Evolutionary conservation across 83 land plant species (phyloP).

Genomic region (Larix sibirica): DNA sequence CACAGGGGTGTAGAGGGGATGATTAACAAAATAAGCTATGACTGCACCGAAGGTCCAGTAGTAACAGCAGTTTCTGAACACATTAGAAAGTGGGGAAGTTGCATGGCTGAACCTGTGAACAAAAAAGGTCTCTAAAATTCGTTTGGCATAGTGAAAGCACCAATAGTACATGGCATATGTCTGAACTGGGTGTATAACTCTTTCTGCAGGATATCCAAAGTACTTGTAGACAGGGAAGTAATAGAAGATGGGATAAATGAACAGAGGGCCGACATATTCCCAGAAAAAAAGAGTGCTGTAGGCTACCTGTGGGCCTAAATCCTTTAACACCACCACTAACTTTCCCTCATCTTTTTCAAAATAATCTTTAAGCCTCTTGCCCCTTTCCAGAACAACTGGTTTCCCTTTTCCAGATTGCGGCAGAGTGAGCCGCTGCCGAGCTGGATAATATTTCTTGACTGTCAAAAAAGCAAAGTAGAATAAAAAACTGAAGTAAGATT

Average conservation of each 20-base stretch:
- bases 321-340: slow-evolving; percentile 78
- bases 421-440: slow-evolving; percentile 88
- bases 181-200: slow-evolving; percentile 77
- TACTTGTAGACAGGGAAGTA: slow-evolving; percentile 82
- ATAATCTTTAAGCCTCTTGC: slow-evolving; percentile 62
- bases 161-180: slow-evolving; percentile 93
- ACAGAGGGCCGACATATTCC: slow-evolving; percentile 89
- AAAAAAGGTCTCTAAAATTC: slow-evolving; percentile 91
- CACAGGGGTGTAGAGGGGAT: slow-evolving; percentile 93
- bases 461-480: slow-evolving; percentile 18
- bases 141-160: slow-evolving; percentile 94
- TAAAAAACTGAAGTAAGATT: not conserved
- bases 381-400: slow-evolving; percentile 63
- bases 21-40: slow-evolving; percentile 94
- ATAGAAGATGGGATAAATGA: slow-evolving; percentile 88
- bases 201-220: slow-evolving; percentile 67
- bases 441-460: slow-evolving; percentile 85
- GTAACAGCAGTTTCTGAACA: slow-evolving; percentile 87
- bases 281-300: slow-evolving; percentile 91
- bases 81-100: slow-evolving; percentile 90
- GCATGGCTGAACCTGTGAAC: slow-evolving; percentile 97
- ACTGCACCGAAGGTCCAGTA: slow-evolving; percentile 90
- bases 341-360: slow-evolving; percentile 32
- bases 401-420: slow-evolving; percentile 67
- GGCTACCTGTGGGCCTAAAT: slow-evolving; percentile 85